phyloP scores from a whole-genome alignment of 495 filamentous ascomycete species.

The Chaetomium fimeti region DNA sequence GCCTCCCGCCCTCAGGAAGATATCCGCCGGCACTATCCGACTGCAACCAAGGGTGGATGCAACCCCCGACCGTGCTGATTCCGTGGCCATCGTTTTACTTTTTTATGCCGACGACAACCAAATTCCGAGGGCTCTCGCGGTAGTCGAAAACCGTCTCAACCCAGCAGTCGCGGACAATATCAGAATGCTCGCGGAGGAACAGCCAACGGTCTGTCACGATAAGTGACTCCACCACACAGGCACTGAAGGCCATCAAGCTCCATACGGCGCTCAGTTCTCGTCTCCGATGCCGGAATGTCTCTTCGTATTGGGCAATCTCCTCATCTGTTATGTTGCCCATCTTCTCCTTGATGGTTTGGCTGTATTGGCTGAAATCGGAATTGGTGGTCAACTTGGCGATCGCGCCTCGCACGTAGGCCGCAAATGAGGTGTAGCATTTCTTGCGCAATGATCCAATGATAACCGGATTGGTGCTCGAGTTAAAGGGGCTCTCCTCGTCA shows the following conservation, averaged over 20 bases:
- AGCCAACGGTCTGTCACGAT: slow-evolving; percentile 92
- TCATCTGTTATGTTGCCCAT: slow-evolving; percentile 66
- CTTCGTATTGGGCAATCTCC: slow-evolving; percentile 68
- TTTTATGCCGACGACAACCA: slow-evolving; percentile 88
- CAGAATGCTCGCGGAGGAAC: slow-evolving; percentile 74
- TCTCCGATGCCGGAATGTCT: slow-evolving; percentile 60
- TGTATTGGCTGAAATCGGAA: slow-evolving; percentile 51
- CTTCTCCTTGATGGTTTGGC: slow-evolving; percentile 56
- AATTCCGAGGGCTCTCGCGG: slow-evolving; percentile 77
- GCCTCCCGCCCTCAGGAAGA: not conserved
- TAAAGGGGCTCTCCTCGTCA: slow-evolving; percentile 45
- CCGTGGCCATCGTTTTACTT: slow-evolving; percentile 38
- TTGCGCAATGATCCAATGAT: slow-evolving; percentile 85
- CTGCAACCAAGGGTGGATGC: slow-evolving; percentile 10
- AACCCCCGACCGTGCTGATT: not conserved
- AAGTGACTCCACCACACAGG: slow-evolving; percentile 78
- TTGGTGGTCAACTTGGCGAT: slow-evolving; percentile 67
- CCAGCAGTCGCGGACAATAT: slow-evolving; percentile 71
- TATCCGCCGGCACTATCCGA: not conserved
- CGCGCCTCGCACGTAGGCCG: slow-evolving; percentile 76
- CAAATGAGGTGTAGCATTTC: slow-evolving; percentile 72
- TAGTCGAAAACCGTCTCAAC: slow-evolving; percentile 94
- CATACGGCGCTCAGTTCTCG: slow-evolving; percentile 83
- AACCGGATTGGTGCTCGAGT: slow-evolving; percentile 63
- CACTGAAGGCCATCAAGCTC: slow-evolving; percentile 94